phyloP scores from a whole-genome alignment of 257 asterid species.

The Penstemon barbatus region DNA sequence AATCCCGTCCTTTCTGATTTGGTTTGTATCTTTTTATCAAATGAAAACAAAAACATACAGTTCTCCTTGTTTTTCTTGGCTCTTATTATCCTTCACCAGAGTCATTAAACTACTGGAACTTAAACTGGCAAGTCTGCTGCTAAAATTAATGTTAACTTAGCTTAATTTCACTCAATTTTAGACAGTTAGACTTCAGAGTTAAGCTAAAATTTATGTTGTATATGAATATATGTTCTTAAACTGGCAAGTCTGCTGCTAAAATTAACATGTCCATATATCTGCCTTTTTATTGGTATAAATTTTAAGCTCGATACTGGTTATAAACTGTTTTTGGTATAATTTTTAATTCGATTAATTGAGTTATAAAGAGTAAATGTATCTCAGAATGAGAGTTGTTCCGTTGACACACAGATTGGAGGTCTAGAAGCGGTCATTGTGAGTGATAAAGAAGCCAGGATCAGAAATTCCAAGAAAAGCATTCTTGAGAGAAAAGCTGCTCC shows the following conservation, averaged over 20 bases:
- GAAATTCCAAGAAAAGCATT: slow-evolving; percentile 60
- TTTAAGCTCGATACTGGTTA: too few species aligned
- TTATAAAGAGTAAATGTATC: too few species aligned
- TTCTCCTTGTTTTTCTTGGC: not conserved
- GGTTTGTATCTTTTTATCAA: slow-evolving; percentile 46
- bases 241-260: too few species aligned
- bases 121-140: slow-evolving; percentile 19
- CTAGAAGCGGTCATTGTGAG: slow-evolving; percentile 50
- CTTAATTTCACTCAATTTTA: not conserved
- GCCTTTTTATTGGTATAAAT: too few species aligned
- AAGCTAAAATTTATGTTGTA: too few species aligned
- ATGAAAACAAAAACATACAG: slow-evolving; percentile 1
- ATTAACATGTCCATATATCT: too few species aligned
- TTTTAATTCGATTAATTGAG: too few species aligned
- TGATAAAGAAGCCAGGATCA: slow-evolving; percentile 59
- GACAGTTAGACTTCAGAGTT: too few species aligned
- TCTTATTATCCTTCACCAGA: not conserved
- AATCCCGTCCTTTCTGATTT: slow-evolving; percentile 59
- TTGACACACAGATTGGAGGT: slow-evolving; percentile 66
- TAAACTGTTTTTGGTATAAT: too few species aligned
- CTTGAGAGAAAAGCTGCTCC: slow-evolving; percentile 67
- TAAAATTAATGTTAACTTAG: slow-evolving; percentile 12
- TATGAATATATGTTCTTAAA: too few species aligned
- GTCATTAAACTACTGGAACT: not conserved
- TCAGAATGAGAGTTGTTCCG: too few species aligned